Evolutionary conservation across 1,139 yeast genomes (phyloP).

Genomic region (Lodderomyces orthopsilosis): DNA sequence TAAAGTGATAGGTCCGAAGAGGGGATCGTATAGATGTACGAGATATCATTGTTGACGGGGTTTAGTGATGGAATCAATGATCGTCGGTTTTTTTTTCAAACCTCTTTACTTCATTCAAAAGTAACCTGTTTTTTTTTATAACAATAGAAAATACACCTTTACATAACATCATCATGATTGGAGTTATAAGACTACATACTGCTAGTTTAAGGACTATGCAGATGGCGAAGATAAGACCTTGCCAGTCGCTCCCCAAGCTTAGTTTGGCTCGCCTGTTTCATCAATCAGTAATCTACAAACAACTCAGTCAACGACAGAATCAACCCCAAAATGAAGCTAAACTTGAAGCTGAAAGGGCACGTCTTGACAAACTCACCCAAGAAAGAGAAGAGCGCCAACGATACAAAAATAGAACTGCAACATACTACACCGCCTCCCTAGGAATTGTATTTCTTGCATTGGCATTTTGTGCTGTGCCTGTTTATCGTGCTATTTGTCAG

Average conservation of each 20-base stretch:
- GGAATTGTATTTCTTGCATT: constrained; percentile 74
- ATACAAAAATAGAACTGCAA: constrained; percentile 49
- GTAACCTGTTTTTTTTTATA: background rate
- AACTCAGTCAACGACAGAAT: constrained; percentile 5
- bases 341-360: constrained; percentile 16
- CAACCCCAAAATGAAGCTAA: constrained; percentile 1
- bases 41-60: background rate
- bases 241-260: too few species aligned
- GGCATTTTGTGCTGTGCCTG: constrained; percentile 88
- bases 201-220: background rate
- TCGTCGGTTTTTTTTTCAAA: constrained; percentile 1
- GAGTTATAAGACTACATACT: constrained; percentile 1
- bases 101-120: background rate
- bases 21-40: background rate
- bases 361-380: constrained; percentile 16
- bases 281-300: constrained; percentile 4
- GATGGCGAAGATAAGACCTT: background rate
- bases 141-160: too few species aligned
- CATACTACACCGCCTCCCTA: constrained; percentile 70
- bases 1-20: background rate
- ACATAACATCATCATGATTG: background rate
- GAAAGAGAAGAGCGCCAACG: constrained; percentile 31
- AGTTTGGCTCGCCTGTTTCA: background rate
- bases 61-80: background rate
- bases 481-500: constrained; percentile 88